Evolutionary conservation across 139 green algal genomes (phyloP).

Genomic region (Zygnema circumcarinatum): DNA sequence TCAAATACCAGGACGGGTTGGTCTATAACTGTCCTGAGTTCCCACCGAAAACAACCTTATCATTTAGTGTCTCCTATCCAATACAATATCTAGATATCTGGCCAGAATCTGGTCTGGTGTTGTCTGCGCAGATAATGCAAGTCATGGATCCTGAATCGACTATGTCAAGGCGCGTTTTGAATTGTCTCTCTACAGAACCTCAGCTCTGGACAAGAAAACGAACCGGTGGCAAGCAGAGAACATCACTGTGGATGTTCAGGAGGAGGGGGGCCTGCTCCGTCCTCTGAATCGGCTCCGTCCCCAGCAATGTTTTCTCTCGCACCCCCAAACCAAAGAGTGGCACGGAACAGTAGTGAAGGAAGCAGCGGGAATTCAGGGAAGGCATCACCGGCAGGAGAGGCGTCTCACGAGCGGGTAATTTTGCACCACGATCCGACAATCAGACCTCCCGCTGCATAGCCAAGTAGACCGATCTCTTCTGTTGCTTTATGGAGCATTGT

Average conservation of each 20-base stretch:
- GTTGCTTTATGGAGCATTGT: no score
- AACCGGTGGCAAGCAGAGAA: not conserved
- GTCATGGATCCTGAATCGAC: not conserved
- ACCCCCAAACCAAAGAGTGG: not conserved
- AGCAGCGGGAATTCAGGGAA: not conserved
- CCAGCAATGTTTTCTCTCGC: not conserved
- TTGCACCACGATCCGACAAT: not conserved
- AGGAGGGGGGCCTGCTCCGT: not conserved
- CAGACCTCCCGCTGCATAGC: not conserved
- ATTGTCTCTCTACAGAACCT: not conserved
- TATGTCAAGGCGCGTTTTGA: not conserved
- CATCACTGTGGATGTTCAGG: not conserved
- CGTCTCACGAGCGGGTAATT: not conserved
- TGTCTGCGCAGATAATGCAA: not conserved
- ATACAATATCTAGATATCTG: no score
- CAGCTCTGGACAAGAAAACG: not conserved
- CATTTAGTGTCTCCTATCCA: no score
- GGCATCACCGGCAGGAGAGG: not conserved
- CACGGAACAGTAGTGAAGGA: not conserved
- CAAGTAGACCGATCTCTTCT: no score
- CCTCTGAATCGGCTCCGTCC: not conserved
- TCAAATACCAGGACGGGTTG: no score
- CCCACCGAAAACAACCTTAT: no score
- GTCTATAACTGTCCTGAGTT: no score
- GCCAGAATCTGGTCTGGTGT: not conserved